Evolutionary conservation across 306 rosid species (phyloP).

Genomic region (Trifolium fragiferum): DNA sequence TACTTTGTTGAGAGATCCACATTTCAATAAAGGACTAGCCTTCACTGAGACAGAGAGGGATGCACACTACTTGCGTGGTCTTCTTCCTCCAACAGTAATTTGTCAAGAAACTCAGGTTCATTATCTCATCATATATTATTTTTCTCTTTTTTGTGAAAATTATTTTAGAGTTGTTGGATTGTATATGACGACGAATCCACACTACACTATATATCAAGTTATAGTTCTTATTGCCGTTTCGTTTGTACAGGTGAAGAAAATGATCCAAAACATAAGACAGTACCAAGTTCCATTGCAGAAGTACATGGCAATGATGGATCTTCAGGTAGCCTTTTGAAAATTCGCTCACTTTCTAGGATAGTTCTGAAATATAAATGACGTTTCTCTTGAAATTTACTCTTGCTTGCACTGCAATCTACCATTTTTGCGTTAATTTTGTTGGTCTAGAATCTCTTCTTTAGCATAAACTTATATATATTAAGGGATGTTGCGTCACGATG

Average conservation of each 20-base stretch:
- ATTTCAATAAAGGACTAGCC: slow-evolving; percentile 91
- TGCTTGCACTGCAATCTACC: too few species aligned
- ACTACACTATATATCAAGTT: neutral
- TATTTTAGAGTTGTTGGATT: neutral
- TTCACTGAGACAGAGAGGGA: slow-evolving; percentile 94
- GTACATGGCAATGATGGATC: slow-evolving; percentile 96
- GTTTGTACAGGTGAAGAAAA: slow-evolving; percentile 77
- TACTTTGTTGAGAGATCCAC: slow-evolving; percentile 88
- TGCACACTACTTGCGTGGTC: slow-evolving; percentile 91
- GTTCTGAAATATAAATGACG: neutral
- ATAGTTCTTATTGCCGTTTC: slow-evolving; percentile 7
- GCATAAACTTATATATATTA: neutral
- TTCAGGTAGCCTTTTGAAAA: slow-evolving; percentile 66
- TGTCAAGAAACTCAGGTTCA: slow-evolving; percentile 87
- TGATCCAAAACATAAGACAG: slow-evolving; percentile 73
- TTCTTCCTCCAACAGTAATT: slow-evolving; percentile 79
- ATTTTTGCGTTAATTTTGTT: too few species aligned
- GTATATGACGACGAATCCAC: neutral
- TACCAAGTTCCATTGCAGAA: slow-evolving; percentile 90
- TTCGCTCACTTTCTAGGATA: neutral
- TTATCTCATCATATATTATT: slow-evolving; percentile 18
- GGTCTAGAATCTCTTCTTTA: too few species aligned
- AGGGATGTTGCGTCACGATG: neutral
- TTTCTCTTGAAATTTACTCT: too few species aligned
- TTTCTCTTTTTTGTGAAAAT: neutral